Evolutionary conservation across 1,284 basidiomycete genomes (phyloP).

Genomic region (Papiliotrema fonsecae): DNA sequence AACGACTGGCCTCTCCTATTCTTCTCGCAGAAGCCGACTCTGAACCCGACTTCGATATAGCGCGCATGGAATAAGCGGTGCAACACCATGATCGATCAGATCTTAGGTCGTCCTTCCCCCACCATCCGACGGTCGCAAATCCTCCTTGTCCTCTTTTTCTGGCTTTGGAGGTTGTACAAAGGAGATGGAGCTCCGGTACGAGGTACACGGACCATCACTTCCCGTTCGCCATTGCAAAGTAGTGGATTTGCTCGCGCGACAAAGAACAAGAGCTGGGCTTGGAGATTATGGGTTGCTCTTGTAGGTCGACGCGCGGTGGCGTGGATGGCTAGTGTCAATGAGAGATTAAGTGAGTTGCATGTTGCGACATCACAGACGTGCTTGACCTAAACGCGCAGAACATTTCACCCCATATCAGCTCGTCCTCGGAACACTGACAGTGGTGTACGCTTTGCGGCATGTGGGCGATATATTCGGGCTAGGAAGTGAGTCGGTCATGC

Average conservation of each 20-base stretch:
- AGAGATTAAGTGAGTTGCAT: constrained; percentile 35
- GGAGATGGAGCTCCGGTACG: constrained; percentile 55
- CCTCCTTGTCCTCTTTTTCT: constrained; percentile 82
- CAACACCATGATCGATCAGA: constrained; percentile 69
- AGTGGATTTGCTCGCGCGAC: constrained; percentile 4
- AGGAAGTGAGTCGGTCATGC: constrained; percentile 57
- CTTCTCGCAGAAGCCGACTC: no score
- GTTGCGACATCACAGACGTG: background rate
- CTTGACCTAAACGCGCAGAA: constrained; percentile 51
- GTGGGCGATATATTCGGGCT: constrained; percentile 82
- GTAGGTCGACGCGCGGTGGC: constrained; percentile 30
- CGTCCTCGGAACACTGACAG: constrained; percentile 75
- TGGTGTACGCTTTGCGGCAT: constrained; percentile 78
- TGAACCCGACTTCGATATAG: no score
- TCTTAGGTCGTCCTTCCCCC: constrained; percentile 69
- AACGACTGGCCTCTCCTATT: no score
- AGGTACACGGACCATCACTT: constrained; percentile 36
- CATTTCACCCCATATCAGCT: constrained; percentile 94
- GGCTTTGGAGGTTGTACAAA: constrained; percentile 70
- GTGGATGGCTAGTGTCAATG: constrained; percentile 40
- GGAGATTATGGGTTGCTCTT: constrained; percentile 25
- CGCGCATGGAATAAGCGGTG: background rate
- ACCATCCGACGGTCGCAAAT: constrained; percentile 73
- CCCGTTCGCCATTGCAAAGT: constrained; percentile 7
- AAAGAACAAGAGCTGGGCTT: constrained; percentile 21